A percentile compares a stretch with the other conserved stretches of the same genome.
Evolutionary conservation across 1,284 basidiomycete species (phyloP).

Genomic region (Moesziomyces sp.): DNA sequence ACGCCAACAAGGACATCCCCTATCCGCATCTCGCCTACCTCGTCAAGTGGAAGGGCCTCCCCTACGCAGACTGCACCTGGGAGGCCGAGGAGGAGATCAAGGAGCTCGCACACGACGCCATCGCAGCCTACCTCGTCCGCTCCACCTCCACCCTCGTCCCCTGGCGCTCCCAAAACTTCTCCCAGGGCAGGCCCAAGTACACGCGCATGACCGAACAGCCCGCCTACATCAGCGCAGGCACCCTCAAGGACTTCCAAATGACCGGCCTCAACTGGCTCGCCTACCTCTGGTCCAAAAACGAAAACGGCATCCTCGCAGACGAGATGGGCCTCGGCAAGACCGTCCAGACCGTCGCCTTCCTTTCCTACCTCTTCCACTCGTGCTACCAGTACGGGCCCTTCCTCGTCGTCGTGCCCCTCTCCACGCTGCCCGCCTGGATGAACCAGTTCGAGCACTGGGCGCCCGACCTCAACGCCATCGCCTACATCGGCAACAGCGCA

Average conservation of each 20-base stretch:
- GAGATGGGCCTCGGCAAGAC: constrained; percentile 99
- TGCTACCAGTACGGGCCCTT: constrained; percentile 94
- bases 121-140: constrained; percentile 82
- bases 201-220: constrained; percentile 90
- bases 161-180: constrained; percentile 81
- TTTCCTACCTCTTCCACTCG: constrained; percentile 92
- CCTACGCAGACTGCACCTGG: constrained; percentile 97
- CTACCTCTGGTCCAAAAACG: constrained; percentile 91
- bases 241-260: constrained; percentile 96
- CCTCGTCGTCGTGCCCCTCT: constrained; percentile 96
- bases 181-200: constrained; percentile 81
- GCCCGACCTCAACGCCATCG: constrained; percentile 82
- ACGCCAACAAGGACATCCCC: constrained; percentile 73
- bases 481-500: constrained; percentile 95
- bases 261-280: constrained; percentile 98
- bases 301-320: constrained; percentile 97
- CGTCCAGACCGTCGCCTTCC: constrained; percentile 94
- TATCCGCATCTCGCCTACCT: constrained; percentile 81
- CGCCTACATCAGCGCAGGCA: constrained; percentile 80
- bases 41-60: constrained; percentile 95
- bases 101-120: constrained; percentile 73
- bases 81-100: constrained; percentile 81
- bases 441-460: constrained; percentile 98
- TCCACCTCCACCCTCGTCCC: constrained; percentile 85
- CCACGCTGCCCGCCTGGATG: constrained; percentile 98